Conservation (phyloP, 139 green algal genomes). For the Klebsormidium nitens region DNA sequence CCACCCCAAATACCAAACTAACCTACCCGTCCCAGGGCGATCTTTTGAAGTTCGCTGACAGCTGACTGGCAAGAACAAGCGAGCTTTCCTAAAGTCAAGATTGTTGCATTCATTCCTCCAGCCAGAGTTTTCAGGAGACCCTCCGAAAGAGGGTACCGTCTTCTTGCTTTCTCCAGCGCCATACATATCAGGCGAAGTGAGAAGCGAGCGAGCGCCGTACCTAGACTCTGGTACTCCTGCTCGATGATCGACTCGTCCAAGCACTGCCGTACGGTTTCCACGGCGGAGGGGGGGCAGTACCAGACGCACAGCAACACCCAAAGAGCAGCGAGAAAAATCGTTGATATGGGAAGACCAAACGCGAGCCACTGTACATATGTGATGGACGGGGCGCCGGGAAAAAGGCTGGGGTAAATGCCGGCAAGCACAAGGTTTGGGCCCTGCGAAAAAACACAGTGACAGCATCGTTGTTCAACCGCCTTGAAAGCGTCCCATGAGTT, state of each 20-base stretch:
- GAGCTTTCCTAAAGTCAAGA: too few relatives aligned
- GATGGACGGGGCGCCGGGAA: conserved; percentile 10
- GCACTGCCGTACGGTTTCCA: not conserved
- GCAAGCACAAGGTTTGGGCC: conserved; percentile 30
- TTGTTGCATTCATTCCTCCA: too few relatives aligned
- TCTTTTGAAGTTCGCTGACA: too few relatives aligned
- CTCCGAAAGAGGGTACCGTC: too few relatives aligned
- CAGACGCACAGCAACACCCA: conserved; percentile 20
- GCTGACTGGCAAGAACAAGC: too few relatives aligned
- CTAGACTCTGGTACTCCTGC: conserved; percentile 14
- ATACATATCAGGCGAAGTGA: conserved; percentile 5
- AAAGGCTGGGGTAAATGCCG: conserved; percentile 12
- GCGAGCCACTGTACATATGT: conserved; percentile 19
- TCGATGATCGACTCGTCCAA: conserved; percentile 9
- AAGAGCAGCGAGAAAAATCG: conserved; percentile 12
- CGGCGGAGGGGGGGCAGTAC: conserved; percentile 11
- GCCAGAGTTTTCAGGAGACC: too few relatives aligned
- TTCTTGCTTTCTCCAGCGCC: not conserved
- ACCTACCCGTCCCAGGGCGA: too few relatives aligned
- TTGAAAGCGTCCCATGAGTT: not conserved
- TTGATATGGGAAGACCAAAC: conserved; percentile 14
- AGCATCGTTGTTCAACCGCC: too few relatives aligned
- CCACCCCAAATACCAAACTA: too few relatives aligned
- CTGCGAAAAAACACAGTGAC: not conserved
- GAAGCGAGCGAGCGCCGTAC: not conserved